Evolutionary conservation across 805 yeast genomes (phyloP), one percentile per base, ranked within the genome.

Genomic region (Candida insectorum): DNA sequence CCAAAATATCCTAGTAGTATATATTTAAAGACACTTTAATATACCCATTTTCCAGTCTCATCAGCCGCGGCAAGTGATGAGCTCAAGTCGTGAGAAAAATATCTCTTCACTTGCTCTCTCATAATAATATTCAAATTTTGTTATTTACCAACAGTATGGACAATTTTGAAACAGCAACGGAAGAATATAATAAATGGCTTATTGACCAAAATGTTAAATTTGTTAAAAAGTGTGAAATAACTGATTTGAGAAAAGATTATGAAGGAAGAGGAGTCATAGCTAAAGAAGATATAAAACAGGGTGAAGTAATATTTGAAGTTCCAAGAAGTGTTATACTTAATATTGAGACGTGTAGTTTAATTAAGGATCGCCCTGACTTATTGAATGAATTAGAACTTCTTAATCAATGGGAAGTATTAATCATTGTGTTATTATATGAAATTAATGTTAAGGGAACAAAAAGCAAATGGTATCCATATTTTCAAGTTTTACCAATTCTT

Each of bases 231-330:
- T 62, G 89, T 12, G 45, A 51, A 11, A 63, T 91, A 4, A 67
- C 62, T 2, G 96, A 91, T 56, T 64, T 75, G 24, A 62, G 95
- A 27, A 36, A 43, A 2, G 44, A 54, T 6, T 60, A 70, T 25
- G 87, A 85, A 54, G 97, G 97, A 7, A 66, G 97, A 20, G 95
- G 89, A 4, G 53, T 91, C 6, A 51, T 79, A 4, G 94, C 96
- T 2, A 36, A 43, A 0, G 73, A 73, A 24, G 79, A 77, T 42
- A 83, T 91, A 14, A 52, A 50, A 3, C 57, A 62, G 30, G 88
- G 73, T 34, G 94, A 86, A 37, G 64, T 64, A 1, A 56, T 91
- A 12, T 86, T 89, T 54, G 66, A 73, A 24, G 70, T 93, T 18
- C 91, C 96, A 0, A 61, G 85, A 34, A 48, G 53, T 2, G 56